These are phyloP conservation scores for Chenopodium album DNA, from an alignment of 148 eudicot species.

Conservation along the genomic window DNA sequence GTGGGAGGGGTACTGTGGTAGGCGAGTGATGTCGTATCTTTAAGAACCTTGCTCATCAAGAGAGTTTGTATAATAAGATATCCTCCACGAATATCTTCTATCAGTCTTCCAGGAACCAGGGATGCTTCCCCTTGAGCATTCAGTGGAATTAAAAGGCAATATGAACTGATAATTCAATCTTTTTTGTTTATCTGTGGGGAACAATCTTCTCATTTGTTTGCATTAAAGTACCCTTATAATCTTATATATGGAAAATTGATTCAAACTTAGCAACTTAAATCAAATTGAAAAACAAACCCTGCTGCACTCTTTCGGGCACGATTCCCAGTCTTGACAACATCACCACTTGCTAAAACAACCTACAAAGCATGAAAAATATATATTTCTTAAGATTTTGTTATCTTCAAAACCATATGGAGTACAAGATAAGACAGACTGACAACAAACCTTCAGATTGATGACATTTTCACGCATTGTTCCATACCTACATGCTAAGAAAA, in stretches of 20 bases:
- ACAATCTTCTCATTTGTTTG: not conserved
- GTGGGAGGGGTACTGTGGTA: not conserved
- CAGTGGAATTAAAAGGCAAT: not conserved
- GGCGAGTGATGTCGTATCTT: not conserved
- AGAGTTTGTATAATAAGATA: not conserved
- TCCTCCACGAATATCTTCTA: not conserved
- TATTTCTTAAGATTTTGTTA: not conserved
- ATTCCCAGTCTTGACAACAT: conserved; percentile 85
- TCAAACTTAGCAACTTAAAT: not conserved
- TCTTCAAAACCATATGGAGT: not conserved
- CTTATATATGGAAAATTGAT: not conserved
- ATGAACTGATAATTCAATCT: no score
- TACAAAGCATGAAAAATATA: conserved; percentile 27
- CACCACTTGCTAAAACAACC: conserved; percentile 90
- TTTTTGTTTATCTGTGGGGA: no score
- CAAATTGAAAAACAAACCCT: conserved; percentile 55
- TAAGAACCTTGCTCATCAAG: not conserved
- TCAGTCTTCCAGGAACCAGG: not conserved
- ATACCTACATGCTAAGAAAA: conserved; percentile 71
- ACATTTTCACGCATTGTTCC: conserved; percentile 99
- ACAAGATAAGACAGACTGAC: conserved; percentile 10
- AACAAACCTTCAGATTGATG: conserved; percentile 77
- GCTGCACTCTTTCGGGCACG: conserved; percentile 99
- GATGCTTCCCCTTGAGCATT: not conserved
- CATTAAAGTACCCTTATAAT: not conserved